Evolutionary conservation across 371 early-diverging fungal genomes (phyloP), one percentile per base, ranked within the genome.

Genomic region (Blakeslea trispora): DNA sequence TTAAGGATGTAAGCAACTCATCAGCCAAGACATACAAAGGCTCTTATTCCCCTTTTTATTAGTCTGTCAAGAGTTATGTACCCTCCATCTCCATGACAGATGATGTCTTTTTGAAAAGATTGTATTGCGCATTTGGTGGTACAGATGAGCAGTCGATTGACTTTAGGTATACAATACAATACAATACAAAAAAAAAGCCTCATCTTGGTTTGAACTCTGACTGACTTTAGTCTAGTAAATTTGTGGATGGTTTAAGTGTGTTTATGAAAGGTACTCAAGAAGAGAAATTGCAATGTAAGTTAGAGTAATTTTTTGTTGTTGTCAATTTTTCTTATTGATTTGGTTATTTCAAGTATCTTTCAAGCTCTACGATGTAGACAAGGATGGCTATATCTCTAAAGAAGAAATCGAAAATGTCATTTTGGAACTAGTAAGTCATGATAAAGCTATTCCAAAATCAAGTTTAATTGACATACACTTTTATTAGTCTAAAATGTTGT

Each of bases 241-340:
- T 90, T 63, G 85, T 89, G n/a, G 79, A 85, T 50, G 91, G 91
- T 4, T 72, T 91, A 31, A 81, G 83, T 41, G 81, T 83, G n/a
- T 89, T 90, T 61, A 81, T 89, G 77, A 89, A 89, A 69, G 91
- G 91, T n/a, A 88, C 81, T 0, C 75, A 88, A 13, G 88, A 90
- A 45, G 90, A 91, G 60, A 90, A 90, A 63, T 70, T 89, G 43
- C 86, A 82, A 52, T 72, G 90, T 90, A 79, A 61, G 32, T 10
- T 69, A 11, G 22, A 28, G 17, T 48, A 24, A 28, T 22, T 35
- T 15, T 40, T 22, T 32, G 6, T 6, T 32, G 32, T 6, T 32
- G 32, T 10, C 10, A 5, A 32, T 5, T 32, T 32, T 32, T 6
- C 6, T 1, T 31, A n/a, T n/a, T n/a, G n/a, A n/a, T n/a, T n/a